These are phyloP conservation scores for Gonium pectorale DNA, from an alignment of 139 green algal genomes.

Conservation along the genomic window DNA sequence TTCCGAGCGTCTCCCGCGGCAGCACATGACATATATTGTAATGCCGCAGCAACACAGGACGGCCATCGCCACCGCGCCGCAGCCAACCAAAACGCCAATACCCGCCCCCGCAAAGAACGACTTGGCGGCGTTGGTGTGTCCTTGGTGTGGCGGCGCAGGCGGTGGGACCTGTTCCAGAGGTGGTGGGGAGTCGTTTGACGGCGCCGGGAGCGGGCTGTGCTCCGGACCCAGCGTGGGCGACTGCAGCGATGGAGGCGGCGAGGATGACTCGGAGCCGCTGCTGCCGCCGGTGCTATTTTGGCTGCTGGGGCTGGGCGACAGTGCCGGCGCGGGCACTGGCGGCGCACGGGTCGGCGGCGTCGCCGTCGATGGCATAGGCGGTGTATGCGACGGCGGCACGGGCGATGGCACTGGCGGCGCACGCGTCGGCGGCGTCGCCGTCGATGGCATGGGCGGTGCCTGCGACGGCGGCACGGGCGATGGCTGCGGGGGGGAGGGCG, in stretches of 20 bases:
- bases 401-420: neutral
- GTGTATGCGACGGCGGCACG: neutral
- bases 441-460: neutral
- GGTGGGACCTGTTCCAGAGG: neutral
- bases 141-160: neutral
- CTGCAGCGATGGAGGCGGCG: neutral
- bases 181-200: neutral
- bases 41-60: slow-evolving; percentile 23
- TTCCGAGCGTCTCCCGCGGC: neutral
- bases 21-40: slow-evolving; percentile 12
- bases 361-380: neutral
- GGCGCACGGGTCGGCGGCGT: neutral
- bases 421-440: neutral
- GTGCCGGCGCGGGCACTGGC: neutral
- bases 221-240: neutral
- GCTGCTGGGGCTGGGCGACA: too few species aligned
- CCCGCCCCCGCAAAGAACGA: slow-evolving; percentile 2
- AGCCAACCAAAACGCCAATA: slow-evolving; percentile 19
- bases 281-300: too few species aligned
- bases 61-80: neutral
- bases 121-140: neutral
- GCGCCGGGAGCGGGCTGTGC: neutral
- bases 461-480: neutral
- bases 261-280: neutral
- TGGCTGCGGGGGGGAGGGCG: neutral